These are phyloP conservation scores for Sporormia fimetaria DNA, from an alignment of 495 filamentous ascomycete species.

Conservation along the genomic window DNA sequence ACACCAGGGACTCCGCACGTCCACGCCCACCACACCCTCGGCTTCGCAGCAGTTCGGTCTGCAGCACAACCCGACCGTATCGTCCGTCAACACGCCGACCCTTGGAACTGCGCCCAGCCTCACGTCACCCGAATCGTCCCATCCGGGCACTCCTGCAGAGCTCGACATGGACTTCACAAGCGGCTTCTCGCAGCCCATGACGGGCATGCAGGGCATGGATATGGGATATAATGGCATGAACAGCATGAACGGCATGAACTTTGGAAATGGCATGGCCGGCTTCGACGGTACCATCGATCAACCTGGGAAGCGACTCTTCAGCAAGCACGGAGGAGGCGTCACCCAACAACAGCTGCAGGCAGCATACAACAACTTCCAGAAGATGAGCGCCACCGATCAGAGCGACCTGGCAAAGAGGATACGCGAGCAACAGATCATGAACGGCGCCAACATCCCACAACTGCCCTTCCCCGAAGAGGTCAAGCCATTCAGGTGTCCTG, in stretches of 20 bases:
- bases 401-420: conserved; percentile 59
- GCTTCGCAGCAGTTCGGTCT: conserved; percentile 51
- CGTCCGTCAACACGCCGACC: conserved; percentile 91
- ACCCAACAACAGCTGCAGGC: conserved; percentile 48
- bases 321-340: conserved; percentile 56
- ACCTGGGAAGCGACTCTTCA: conserved; percentile 86
- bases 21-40: conserved; percentile 77
- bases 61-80: conserved; percentile 94
- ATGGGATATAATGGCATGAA: too few species aligned
- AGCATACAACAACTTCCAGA: conserved; percentile 56
- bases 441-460: conserved; percentile 31
- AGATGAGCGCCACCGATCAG: conserved; percentile 51
- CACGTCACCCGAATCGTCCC: conserved; percentile 62
- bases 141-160: conserved; percentile 60
- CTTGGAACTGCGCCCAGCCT: conserved; percentile 44
- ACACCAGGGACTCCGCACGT: conserved; percentile 72
- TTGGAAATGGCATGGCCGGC: conserved; percentile 20
- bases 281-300: conserved; percentile 76
- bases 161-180: conserved; percentile 35
- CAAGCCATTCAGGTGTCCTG: conserved; percentile 94
- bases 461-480: conserved; percentile 46
- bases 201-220: conserved; percentile 16
- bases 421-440: conserved; percentile 62
- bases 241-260: conserved; percentile 22
- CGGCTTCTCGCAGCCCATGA: conserved; percentile 12